Evolutionary conservation across 2,329 filamentous ascomycete species (phyloP).

Genomic region (Madurella fahalii): DNA sequence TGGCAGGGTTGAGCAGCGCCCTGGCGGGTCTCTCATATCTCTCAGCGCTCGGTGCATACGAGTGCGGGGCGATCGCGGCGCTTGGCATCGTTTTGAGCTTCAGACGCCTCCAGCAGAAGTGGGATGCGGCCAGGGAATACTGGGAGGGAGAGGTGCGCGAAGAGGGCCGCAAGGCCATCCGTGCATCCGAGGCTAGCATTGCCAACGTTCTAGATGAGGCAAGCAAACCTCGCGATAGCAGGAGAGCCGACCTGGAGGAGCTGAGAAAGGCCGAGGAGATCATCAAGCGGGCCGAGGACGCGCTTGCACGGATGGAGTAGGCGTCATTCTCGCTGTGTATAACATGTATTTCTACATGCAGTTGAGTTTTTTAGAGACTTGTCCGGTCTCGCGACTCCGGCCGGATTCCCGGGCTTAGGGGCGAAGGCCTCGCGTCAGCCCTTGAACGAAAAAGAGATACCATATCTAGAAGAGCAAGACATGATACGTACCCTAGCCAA

Average conservation of each 20-base stretch:
- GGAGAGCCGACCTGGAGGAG: slow-evolving; percentile 27
- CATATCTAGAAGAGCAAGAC: slow-evolving; percentile 10
- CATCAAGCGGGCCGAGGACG: slow-evolving; percentile 47
- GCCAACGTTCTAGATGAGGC: slow-evolving; percentile 41
- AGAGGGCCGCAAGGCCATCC: slow-evolving; percentile 60
- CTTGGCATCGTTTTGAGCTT: slow-evolving; percentile 58
- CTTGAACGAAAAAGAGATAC: slow-evolving; percentile 9
- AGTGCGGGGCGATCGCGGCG: slow-evolving; percentile 59
- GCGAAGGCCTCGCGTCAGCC: slow-evolving; percentile 15
- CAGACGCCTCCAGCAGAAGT: slow-evolving; percentile 56
- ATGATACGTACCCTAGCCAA: slow-evolving; percentile 14
- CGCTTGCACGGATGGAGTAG: slow-evolving; percentile 46
- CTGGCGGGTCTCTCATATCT: slow-evolving; percentile 55
- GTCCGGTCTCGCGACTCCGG: neutral
- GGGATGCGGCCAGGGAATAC: slow-evolving; percentile 56
- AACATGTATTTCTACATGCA: slow-evolving; percentile 23
- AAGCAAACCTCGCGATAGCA: slow-evolving; percentile 22
- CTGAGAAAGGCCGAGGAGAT: slow-evolving; percentile 41
- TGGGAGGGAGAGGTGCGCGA: slow-evolving; percentile 66
- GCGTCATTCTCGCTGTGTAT: slow-evolving; percentile 7
- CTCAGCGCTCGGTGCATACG: slow-evolving; percentile 54
- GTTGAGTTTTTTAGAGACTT: slow-evolving; percentile 4
- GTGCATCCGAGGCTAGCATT: slow-evolving; percentile 52
- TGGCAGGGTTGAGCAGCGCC: slow-evolving; percentile 58
- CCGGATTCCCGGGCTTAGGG: slow-evolving; percentile 1